Evolutionary conservation across 805 yeast species (phyloP).

Genomic region (Torulaspora indica): DNA sequence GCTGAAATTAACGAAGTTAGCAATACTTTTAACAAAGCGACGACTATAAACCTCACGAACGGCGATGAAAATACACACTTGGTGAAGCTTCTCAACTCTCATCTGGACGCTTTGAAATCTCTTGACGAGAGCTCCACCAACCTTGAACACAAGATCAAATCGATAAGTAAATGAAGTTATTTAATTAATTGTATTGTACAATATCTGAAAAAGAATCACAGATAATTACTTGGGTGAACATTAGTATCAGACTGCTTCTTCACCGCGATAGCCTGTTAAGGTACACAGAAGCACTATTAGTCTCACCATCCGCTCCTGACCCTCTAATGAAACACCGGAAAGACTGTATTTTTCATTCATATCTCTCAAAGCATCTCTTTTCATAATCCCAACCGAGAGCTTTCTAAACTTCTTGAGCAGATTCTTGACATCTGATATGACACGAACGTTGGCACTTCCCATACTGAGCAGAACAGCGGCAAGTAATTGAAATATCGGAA

Average conservation of each 20-base stretch:
- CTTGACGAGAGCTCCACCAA: constrained; percentile 68
- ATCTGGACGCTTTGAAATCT: constrained; percentile 83
- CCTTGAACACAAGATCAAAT: constrained; percentile 61
- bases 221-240: not conserved
- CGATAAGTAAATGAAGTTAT: constrained; percentile 17
- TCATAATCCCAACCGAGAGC: constrained; percentile 57
- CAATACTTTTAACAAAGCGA: constrained; percentile 68
- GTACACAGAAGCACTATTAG: constrained; percentile 52
- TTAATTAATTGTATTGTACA: constrained; percentile 2
- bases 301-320: constrained; percentile 50
- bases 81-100: constrained; percentile 77
- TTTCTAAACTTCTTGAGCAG: constrained; percentile 50
- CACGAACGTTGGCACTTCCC: constrained; percentile 68
- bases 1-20: constrained; percentile 80
- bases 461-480: constrained; percentile 63
- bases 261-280: constrained; percentile 43
- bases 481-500: constrained; percentile 70
- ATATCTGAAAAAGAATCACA: not conserved
- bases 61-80: constrained; percentile 53
- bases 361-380: constrained; percentile 46
- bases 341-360: constrained; percentile 27
- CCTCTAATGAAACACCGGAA: constrained; percentile 31
- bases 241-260: constrained; percentile 13
- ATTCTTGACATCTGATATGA: constrained; percentile 48
- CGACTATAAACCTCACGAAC: constrained; percentile 32